A percentile compares a stretch with the other conserved stretches of the same genome.
These are phyloP conservation scores for Ceratocystis destructans DNA, from an alignment of 2,329 filamentous ascomycete species.

Conservation along the genomic window DNA sequence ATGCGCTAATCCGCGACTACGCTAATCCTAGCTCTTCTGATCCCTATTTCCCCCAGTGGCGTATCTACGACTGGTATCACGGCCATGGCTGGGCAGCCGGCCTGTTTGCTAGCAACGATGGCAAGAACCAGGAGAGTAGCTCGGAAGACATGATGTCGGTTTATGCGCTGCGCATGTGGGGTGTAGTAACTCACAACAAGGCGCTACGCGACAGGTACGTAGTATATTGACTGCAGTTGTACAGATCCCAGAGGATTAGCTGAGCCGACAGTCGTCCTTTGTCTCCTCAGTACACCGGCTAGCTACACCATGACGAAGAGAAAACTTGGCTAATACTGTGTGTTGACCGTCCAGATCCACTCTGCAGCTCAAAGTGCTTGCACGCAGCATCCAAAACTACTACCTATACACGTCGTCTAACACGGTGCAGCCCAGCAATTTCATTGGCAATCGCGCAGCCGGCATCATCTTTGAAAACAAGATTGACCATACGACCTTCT, in stretches of 20 bases:
- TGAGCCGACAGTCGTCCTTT: neutral
- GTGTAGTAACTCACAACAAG: constrained; percentile 56
- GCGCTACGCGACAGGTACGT: constrained; percentile 61
- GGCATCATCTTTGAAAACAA: constrained; percentile 87
- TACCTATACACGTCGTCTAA: constrained; percentile 68
- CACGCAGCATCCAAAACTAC: constrained; percentile 61
- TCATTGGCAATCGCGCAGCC: constrained; percentile 62
- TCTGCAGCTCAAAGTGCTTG: constrained; percentile 67
- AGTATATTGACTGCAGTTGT: neutral
- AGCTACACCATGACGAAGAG: too few relatives aligned
- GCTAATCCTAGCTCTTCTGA: constrained; percentile 63
- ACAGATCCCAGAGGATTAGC: neutral
- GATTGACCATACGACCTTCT: constrained; percentile 83
- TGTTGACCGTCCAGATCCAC: constrained; percentile 41
- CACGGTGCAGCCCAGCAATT: constrained; percentile 54
- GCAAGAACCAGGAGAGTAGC: constrained; percentile 74
- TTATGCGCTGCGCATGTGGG: constrained; percentile 93
- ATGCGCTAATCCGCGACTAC: constrained; percentile 67
- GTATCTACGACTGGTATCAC: constrained; percentile 86
- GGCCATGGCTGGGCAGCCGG: constrained; percentile 91
- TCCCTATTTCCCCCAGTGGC: constrained; percentile 63
- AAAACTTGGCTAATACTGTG: neutral
- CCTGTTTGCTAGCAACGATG: constrained; percentile 54
- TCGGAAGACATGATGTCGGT: constrained; percentile 81
- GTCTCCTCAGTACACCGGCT: neutral